Percentiles rank a stretch among this genome's conserved stretches.
Conservation (phyloP, 148 eudicot genomes). For the Rhododendron vialii region DNA sequence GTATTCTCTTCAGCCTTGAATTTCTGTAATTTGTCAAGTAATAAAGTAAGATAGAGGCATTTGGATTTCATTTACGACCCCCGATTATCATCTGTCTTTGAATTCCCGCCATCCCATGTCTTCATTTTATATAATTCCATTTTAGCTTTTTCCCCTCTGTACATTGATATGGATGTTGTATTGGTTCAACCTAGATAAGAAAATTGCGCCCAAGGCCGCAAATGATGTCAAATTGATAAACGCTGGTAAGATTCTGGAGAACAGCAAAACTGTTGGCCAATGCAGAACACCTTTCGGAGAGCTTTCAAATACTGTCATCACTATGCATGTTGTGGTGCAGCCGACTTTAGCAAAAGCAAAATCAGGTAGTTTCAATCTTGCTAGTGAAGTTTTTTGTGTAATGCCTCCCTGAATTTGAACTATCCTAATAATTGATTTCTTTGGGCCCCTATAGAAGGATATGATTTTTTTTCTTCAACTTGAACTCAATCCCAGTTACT, state of each 20-base stretch:
- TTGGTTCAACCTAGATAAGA: constrained; percentile 46
- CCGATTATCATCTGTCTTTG: neutral
- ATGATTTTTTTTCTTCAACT: neutral
- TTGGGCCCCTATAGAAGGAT: neutral
- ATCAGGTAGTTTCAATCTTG: constrained; percentile 46
- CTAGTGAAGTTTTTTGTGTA: neutral
- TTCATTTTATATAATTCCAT: neutral
- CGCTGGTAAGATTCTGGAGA: constrained; percentile 84
- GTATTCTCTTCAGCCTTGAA: neutral
- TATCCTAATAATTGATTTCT: neutral
- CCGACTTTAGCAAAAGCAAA: constrained; percentile 65
- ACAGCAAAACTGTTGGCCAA: constrained; percentile 76
- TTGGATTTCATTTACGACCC: neutral
- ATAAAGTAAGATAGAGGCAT: neutral
- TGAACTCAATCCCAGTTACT: neutral
- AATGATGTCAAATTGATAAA: constrained; percentile 74
- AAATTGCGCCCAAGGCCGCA: constrained; percentile 56
- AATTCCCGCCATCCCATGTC: neutral
- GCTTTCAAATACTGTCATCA: constrained; percentile 57
- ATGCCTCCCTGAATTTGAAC: neutral
- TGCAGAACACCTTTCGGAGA: constrained; percentile 73
- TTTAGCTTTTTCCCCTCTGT: neutral
- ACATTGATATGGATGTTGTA: neutral
- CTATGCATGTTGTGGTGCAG: constrained; percentile 95
- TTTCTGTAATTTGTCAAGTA: constrained; percentile 8